phyloP scores from a whole-genome alignment of 192 early-diverging fungal genomes.

The Coemansia aciculifera region DNA sequence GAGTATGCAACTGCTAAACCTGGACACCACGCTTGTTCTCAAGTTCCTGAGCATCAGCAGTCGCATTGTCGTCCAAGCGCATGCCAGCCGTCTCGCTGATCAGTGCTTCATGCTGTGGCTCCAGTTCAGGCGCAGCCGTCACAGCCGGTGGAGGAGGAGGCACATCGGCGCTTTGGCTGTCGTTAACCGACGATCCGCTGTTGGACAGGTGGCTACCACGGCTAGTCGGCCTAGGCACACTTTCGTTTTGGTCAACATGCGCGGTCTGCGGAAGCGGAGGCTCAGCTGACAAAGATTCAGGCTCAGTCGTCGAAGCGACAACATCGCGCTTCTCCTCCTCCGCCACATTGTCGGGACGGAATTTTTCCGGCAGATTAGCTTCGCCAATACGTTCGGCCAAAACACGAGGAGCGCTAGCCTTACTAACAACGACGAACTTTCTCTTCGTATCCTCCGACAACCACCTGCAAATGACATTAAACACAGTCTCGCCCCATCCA shows the following conservation, averaged over 20 bases:
- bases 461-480: conserved; percentile 59
- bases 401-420: conserved; percentile 30
- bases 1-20: background rate
- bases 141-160: conserved; percentile 8
- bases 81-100: conserved; percentile 28
- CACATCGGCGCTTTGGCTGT: background rate
- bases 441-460: conserved; percentile 60
- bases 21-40: background rate
- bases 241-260: conserved; percentile 27
- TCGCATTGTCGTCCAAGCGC: conserved; percentile 20
- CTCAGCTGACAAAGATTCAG: background rate
- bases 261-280: conserved; percentile 16
- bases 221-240: conserved; percentile 23
- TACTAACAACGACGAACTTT: conserved; percentile 64
- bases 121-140: conserved; percentile 31
- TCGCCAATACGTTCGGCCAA: conserved; percentile 46
- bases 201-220: background rate
- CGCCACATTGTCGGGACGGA: background rate
- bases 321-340: background rate
- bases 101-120: background rate
- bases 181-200: background rate
- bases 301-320: background rate
- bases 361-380: conserved; percentile 43
- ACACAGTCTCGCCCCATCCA: conserved; percentile 62
- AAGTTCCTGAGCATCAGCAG: conserved; percentile 1